Base-by-base conservation (phyloP, 163 green algal genomes). In the Volvox carteri region DNA sequence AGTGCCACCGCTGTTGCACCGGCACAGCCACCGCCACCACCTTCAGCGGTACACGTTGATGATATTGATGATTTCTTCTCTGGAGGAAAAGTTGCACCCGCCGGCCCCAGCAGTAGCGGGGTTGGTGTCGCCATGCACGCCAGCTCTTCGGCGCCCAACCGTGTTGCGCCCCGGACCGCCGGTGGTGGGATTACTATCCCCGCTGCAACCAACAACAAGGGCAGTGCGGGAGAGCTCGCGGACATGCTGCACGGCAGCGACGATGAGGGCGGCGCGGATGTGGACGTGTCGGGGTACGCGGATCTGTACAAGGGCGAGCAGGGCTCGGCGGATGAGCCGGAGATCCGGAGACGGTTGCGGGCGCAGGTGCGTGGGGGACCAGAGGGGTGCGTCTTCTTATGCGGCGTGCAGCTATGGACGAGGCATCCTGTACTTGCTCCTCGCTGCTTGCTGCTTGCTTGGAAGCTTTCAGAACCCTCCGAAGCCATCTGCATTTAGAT, bases 271-370 rank as follows among this genome's bases (percentile, higher is more conserved):
- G 33, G 75, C 35, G 30, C 44, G 28, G 68, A 81, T 25, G 83
- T 92, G 75, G 88, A 92, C 56, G 81, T 92, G 74, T 54, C 72
- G 14, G 76, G 25, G 2, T 85, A 92, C 54, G 28, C 56, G 21
- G 74, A 85, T 35, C 76, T 92, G 44, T 92, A 92, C 58, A 72
- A 75, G 39, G 67, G 78, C 28, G 78, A 90, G 37, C 58, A 84
- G 81, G 92, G 60, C 28, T 41, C 81, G 21, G 85, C 84, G 5
- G 84, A 93, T 60, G 96, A 98, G 93, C 96, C 95, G 3, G 95
- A 97, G 86, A 44, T 94, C 33, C 92, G 96, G 8, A 83, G 85
- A 11, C 70, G 87, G 85, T 92, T 97, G 77, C 90, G 96, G 8
- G 91, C 90, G 76, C 83, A 88, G 83, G 83, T 88, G 25, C 6